Conservation (phyloP, 495 filamentous ascomycete genomes). For the Xylona heveae region DNA sequence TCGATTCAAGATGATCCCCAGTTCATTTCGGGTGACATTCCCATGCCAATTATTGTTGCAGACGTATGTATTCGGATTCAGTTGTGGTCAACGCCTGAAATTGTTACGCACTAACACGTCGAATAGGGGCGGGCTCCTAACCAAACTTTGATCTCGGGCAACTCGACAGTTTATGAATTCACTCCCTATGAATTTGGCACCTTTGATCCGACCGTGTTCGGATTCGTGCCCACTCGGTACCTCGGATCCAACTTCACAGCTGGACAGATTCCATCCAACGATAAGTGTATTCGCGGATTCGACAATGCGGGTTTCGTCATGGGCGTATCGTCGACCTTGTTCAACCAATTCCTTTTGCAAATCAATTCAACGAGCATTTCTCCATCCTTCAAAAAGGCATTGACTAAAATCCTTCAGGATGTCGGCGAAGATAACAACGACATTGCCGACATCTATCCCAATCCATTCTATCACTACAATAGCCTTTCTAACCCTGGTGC, state of each 20-base stretch:
- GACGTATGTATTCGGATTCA: too few relatives aligned
- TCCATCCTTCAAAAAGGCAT: conserved; percentile 22
- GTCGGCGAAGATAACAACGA: conserved; percentile 42
- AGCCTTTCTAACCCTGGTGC: conserved; percentile 37
- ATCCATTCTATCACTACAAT: conserved; percentile 66
- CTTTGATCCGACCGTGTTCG: conserved; percentile 62
- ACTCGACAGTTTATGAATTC: conserved; percentile 72
- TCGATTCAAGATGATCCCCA: conserved; percentile 50
- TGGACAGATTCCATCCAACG: conserved; percentile 34
- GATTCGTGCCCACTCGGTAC: conserved; percentile 54
- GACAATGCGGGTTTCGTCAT: conserved; percentile 75
- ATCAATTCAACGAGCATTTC: conserved; percentile 27
- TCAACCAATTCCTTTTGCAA: conserved; percentile 55
- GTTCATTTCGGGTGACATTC: conserved; percentile 49
- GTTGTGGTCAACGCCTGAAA: too few relatives aligned
- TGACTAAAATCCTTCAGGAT: conserved; percentile 28
- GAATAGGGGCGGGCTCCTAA: conserved; percentile 32
- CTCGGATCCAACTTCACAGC: conserved; percentile 59
- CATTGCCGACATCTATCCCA: conserved; percentile 63
- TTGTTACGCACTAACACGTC: too few relatives aligned
- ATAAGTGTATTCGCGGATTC: conserved; percentile 54
- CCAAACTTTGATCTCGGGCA: conserved; percentile 40
- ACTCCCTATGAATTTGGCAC: conserved; percentile 76
- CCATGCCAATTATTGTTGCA: conserved; percentile 66
- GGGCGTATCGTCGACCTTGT: conserved; percentile 78